Evolutionary conservation across 2,329 filamentous ascomycete genomes (phyloP).

Genomic region (Clonostachys byssicola): DNA sequence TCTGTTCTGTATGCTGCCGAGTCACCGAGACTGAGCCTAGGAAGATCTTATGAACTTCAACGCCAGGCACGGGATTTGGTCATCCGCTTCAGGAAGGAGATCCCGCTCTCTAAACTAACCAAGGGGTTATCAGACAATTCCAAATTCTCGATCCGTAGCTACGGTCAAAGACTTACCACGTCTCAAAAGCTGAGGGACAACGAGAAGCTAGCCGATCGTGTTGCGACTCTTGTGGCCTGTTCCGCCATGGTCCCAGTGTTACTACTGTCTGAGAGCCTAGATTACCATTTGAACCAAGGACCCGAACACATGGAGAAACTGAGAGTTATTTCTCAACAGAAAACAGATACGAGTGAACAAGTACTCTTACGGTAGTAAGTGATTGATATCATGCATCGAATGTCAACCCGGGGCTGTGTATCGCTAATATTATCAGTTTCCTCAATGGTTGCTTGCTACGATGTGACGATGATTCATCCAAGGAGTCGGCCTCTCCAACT

Average conservation of each 20-base stretch:
- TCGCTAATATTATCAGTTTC: not conserved
- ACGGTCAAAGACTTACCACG: slow-evolving; percentile 67
- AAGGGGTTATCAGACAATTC: slow-evolving; percentile 61
- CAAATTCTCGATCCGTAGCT: slow-evolving; percentile 55
- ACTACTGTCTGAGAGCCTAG: not conserved
- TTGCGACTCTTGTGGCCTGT: slow-evolving; percentile 38
- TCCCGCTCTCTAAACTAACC: slow-evolving; percentile 60
- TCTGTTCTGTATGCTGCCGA: slow-evolving; percentile 65
- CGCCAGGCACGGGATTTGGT: not conserved
- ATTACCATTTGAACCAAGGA: not conserved
- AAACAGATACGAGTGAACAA: not conserved
- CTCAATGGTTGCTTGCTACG: not conserved
- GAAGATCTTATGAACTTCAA: slow-evolving; percentile 42
- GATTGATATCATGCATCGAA: not conserved
- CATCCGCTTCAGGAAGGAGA: slow-evolving; percentile 41
- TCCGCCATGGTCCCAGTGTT: not conserved
- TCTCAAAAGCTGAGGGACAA: slow-evolving; percentile 67
- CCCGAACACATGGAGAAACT: not conserved
- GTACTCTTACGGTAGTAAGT: not conserved
- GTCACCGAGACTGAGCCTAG: slow-evolving; percentile 28
- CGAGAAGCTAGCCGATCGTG: slow-evolving; percentile 53
- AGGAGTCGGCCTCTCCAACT: slow-evolving; percentile 56
- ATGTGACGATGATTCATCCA: slow-evolving; percentile 46
- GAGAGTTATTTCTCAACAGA: not conserved
- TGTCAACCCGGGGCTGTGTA: too few species aligned